Conservation (phyloP, 2,329 filamentous ascomycete species). For the Monosporascus sp. region DNA sequence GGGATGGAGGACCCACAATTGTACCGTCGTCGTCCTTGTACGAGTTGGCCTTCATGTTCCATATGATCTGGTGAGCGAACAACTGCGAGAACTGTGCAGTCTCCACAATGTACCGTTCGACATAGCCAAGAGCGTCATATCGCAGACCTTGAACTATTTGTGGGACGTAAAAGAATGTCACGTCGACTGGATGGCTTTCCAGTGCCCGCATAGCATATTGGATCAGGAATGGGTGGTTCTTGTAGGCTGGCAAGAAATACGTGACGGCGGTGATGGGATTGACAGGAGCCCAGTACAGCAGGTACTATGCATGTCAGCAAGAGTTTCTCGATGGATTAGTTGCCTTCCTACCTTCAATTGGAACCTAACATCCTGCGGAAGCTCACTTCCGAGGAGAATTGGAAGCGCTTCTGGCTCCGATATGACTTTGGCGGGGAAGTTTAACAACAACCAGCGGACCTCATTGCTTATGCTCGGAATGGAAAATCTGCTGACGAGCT, state of each 20-base stretch:
- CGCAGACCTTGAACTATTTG: slow-evolving; percentile 95
- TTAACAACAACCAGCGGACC: slow-evolving; percentile 73
- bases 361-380: slow-evolving; percentile 74
- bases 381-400: slow-evolving; percentile 68
- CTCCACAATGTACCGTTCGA: slow-evolving; percentile 93
- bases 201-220: slow-evolving; percentile 96
- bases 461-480: slow-evolving; percentile 68
- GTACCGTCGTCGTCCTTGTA: slow-evolving; percentile 95
- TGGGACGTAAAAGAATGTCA: slow-evolving; percentile 98
- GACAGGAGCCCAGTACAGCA: slow-evolving; percentile 88
- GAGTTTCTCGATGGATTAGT: neutral
- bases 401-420: slow-evolving; percentile 78
- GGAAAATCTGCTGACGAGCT: slow-evolving; percentile 75
- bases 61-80: slow-evolving; percentile 99
- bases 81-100: slow-evolving; percentile 97
- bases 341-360: slow-evolving; percentile 67
- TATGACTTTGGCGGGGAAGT: slow-evolving; percentile 78
- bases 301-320: slow-evolving; percentile 54
- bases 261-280: slow-evolving; percentile 92
- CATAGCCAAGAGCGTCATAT: slow-evolving; percentile 90
- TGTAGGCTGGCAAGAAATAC: slow-evolving; percentile 86
- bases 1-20: slow-evolving; percentile 51
- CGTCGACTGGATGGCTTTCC: slow-evolving; percentile 90
- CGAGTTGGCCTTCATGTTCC: slow-evolving; percentile 99
- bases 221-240: slow-evolving; percentile 85